Conservation (phyloP, 257 asterid genomes). For the Coffea eugenioides region DNA sequence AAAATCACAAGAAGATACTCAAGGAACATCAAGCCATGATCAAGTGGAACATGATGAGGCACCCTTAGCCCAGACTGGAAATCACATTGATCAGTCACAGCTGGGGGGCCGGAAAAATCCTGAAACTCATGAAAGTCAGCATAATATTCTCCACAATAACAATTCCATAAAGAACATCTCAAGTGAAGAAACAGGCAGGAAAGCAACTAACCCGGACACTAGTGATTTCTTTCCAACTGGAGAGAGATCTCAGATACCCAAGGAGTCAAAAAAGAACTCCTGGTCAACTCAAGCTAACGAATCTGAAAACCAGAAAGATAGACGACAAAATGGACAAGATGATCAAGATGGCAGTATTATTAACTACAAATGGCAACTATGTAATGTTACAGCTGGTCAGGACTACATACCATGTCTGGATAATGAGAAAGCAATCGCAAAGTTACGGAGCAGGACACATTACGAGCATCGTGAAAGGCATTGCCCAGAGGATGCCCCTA, state of each 20-base stretch:
- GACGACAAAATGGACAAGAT: constrained; percentile 40
- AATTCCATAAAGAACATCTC: background rate
- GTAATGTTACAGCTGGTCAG: constrained; percentile 82
- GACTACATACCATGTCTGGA: constrained; percentile 99
- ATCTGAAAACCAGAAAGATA: constrained; percentile 70
- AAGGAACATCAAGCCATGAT: constrained; percentile 48
- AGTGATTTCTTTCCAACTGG: constrained; percentile 24
- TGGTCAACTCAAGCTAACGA: constrained; percentile 84
- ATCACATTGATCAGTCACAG: constrained; percentile 6
- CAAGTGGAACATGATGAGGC: constrained; percentile 66
- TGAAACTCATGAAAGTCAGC: background rate
- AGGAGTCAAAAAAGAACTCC: constrained; percentile 49
- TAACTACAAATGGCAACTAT: constrained; percentile 61
- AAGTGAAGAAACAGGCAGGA: constrained; percentile 14
- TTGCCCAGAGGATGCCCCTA: constrained; percentile 86
- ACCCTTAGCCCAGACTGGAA: background rate
- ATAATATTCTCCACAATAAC: background rate
- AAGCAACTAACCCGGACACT: background rate
- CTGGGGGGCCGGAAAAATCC: background rate
- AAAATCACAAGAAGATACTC: constrained; percentile 32
- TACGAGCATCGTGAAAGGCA: constrained; percentile 98
- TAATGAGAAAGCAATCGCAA: constrained; percentile 64
- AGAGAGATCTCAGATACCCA: constrained; percentile 37
- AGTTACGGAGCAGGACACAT: constrained; percentile 74
- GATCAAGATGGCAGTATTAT: constrained; percentile 30